Conservation (phyloP, 2,329 filamentous ascomycete species). For the Lojkania enalia region DNA sequence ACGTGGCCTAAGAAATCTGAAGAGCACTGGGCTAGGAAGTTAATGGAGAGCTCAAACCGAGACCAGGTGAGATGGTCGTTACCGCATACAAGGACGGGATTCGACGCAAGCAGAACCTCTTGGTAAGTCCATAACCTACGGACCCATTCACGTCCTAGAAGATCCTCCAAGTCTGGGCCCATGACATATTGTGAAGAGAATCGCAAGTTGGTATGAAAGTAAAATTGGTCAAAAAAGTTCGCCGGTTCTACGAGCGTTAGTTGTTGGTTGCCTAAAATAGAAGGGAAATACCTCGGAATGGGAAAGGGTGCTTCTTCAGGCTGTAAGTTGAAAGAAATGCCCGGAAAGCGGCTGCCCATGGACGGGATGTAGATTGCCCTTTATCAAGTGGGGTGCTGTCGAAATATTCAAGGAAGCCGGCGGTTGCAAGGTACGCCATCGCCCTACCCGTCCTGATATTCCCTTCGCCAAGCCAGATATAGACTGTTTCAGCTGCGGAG, state of each 20-base stretch:
- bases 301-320: background rate
- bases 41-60: background rate
- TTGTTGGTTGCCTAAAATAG: too few relatives aligned
- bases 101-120: slow-evolving; percentile 5
- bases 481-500: background rate
- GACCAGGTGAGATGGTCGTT: slow-evolving; percentile 1
- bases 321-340: background rate
- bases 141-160: slow-evolving; percentile 3
- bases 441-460: slow-evolving; percentile 3
- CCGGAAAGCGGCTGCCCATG: background rate
- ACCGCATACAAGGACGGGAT: slow-evolving; percentile 8
- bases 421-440: slow-evolving; percentile 3
- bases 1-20: too few relatives aligned
- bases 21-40: too few relatives aligned
- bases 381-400: background rate
- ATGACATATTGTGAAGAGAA: too few relatives aligned
- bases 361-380: background rate
- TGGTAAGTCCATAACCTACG: slow-evolving; percentile 8
- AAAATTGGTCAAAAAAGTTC: too few relatives aligned
- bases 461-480: slow-evolving; percentile 12
- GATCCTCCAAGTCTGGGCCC: slow-evolving; percentile 1
- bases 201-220: too few relatives aligned
- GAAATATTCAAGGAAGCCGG: slow-evolving; percentile 4
- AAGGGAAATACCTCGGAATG: background rate
- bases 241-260: too few relatives aligned